Percentiles rank a stretch among this genome's conserved stretches.
phyloP scores from a whole-genome alignment of 2,329 filamentous ascomycete genomes.

The Cordyceps tenuipes region DNA sequence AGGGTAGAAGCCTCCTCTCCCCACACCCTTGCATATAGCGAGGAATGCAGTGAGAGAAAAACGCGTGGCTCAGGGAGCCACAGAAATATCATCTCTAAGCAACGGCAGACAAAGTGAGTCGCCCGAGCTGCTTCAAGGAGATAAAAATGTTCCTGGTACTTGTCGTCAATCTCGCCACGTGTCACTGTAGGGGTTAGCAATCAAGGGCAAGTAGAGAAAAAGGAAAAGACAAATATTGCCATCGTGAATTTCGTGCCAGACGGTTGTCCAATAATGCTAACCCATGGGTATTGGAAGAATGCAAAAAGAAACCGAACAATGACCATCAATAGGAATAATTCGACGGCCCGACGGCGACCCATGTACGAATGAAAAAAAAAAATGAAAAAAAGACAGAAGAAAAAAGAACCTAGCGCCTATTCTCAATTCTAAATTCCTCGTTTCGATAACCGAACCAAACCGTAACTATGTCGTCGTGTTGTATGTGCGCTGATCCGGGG shows the following conservation, averaged over 20 bases:
- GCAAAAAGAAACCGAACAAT: neutral
- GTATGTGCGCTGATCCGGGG: neutral
- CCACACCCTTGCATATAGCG: slow-evolving; percentile 40
- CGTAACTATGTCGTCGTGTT: neutral
- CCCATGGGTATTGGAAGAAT: slow-evolving; percentile 10
- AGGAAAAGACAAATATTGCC: neutral
- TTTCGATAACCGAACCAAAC: neutral
- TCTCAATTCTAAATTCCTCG: neutral
- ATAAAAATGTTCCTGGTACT: neutral
- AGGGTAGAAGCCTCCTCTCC: slow-evolving; percentile 29
- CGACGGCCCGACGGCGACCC: neutral
- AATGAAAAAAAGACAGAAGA: neutral
- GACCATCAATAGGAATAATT: neutral
- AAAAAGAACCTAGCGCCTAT: slow-evolving; percentile 6
- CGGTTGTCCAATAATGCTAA: slow-evolving; percentile 7
- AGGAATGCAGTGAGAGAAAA: slow-evolving; percentile 41
- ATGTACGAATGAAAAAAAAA: neutral
- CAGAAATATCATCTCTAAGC: neutral
- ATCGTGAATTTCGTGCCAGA: slow-evolving; percentile 5
- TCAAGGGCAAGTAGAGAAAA: neutral
- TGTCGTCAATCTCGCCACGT: slow-evolving; percentile 11
- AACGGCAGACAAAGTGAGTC: neutral
- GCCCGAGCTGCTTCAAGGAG: neutral
- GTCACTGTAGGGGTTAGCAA: slow-evolving; percentile 26
- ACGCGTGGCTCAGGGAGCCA: slow-evolving; percentile 26